Evolutionary conservation across 768 basidiomycete genomes (phyloP), one percentile per base, ranked within the genome.

Genomic region (Pholiota microspora): DNA sequence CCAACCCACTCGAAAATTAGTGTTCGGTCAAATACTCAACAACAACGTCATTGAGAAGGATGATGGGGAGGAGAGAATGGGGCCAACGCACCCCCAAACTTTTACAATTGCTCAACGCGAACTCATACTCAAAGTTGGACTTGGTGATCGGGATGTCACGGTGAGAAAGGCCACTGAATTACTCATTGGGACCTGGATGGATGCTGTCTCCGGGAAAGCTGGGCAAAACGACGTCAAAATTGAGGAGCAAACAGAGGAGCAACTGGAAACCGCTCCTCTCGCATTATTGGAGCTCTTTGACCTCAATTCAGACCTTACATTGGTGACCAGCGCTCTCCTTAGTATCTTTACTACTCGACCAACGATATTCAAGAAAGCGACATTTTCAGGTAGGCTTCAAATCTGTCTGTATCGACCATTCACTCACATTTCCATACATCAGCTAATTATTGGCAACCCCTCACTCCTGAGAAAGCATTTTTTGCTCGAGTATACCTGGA

Each of bases 401-500:
- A 0, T 29, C 16, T 31, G 21, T 45, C 15, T 18, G 6, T 45
- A 32, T 48, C 49, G 16, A 28, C 10, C 36, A 23, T 36, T 28
- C 2, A 29, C 46, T 27, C 15, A 15, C 23, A 53, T 35, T 49
- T 46, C 44, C 51, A 25, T 45, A 42, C 31, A 52, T 7, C 45
- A 93, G 95, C 87, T 25, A 65, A 67, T 0, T 98, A 81, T 67
- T 98, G 93, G 90, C 65, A 67, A 0, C 58, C 71, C 0, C 68
- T 95, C 16, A 86, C 84, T 0, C 84, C 91, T 0, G 89, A 92
- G 63, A 84, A 78, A 38, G 85, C 87, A 0, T 90, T 95, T 65
- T 79, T 98, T 15, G 88, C 83, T 0, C 85, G 94, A 5, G 88
- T 91, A 8, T 95, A 88, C 66, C 84, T 89, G 3, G 86, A 93